Base-by-base conservation (phyloP, 208 protist genomes). In the Trypanosomatidae sp. region DNA sequence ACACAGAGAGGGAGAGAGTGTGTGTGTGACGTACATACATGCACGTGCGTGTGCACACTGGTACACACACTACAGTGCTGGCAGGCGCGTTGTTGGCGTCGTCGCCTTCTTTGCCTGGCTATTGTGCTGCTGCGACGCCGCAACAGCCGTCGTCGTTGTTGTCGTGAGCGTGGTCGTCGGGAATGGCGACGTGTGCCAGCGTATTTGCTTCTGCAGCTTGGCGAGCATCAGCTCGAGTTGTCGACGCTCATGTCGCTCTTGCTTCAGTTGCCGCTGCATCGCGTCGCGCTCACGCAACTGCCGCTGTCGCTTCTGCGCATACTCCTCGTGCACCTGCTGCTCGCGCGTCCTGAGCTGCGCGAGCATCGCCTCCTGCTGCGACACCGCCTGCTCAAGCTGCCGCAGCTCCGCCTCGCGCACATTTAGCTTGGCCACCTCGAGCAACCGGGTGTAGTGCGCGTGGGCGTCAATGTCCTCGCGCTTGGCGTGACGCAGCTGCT, bases 391-490 rank as follows among this genome's bases (percentile, higher is more conserved):
- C 33, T 26, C 51, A 25, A 88, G 49, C 4, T 43, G 25, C 4
- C 53, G 41, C 4, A 74, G 61, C 6, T 88, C 69, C 19, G 67
- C 61, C n/a, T 69, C 70, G 18, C 61, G 63, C 15, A 81, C 61
- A 24, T 60, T 68, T n/a, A 73, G 38, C 44, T 77, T 64, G 1
- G 76, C 23, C 56, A 75, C 64, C 18, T 67, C 61, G 44, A 84
- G 71, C 43, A 88, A 41, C 10, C 41, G 33, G 3, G 65, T 66
- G 25, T 49, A 75, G 32, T 70, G 71, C 33, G 76, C 50, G 48
- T 84, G 83, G 19, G 65, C 45, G 28, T 82, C 62, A 20, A 71
- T 50, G 58, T 88, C 73, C 32, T 56, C 46, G 43, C 60, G 71
- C 45, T 76, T 56, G 4, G 72, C 11, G 2, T 13, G 44, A 6